Percentiles rank a stretch among this genome's conserved stretches.
These are phyloP conservation scores for Alternaria ethzedia DNA, from an alignment of 2,329 filamentous ascomycete genomes.

Conservation along the genomic window DNA sequence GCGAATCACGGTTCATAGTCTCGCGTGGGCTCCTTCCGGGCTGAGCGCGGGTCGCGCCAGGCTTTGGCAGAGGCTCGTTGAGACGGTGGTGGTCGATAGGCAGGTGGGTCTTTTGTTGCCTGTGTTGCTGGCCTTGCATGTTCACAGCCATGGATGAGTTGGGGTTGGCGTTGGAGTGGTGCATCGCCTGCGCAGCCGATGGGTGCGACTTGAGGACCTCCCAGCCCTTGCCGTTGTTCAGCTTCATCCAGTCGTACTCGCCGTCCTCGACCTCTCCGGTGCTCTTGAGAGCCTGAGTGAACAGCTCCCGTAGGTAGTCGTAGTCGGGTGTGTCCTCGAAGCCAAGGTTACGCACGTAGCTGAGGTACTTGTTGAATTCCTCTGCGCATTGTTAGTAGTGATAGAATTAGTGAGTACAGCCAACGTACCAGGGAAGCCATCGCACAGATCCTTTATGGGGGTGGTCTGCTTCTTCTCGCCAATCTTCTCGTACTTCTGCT, in stretches of 20 bases:
- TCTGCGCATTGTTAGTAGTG: conserved; percentile 59
- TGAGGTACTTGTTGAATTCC: conserved; percentile 97
- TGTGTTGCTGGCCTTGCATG: conserved; percentile 74
- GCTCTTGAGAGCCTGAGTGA: conserved; percentile 94
- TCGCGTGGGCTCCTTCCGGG: conserved; percentile 48
- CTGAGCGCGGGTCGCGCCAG: conserved; percentile 65
- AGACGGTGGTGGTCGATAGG: conserved; percentile 53
- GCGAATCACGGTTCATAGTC: conserved; percentile 27
- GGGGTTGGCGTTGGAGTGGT: conserved; percentile 78
- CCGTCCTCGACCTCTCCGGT: conserved; percentile 94
- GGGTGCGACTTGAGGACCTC: conserved; percentile 76
- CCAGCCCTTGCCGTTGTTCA: conserved; percentile 92
- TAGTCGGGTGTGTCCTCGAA: conserved; percentile 99
- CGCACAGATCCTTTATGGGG: conserved; percentile 93
- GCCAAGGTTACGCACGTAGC: conserved; percentile 94
- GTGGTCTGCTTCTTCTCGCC: conserved; percentile 99
- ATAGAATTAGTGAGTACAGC: not conserved
- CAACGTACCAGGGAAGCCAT: conserved; percentile 78
- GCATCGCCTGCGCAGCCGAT: conserved; percentile 72
- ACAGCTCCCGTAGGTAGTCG: conserved; percentile 94
- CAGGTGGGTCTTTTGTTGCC: conserved; percentile 61
- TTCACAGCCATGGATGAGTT: conserved; percentile 84
- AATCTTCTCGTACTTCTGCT: conserved; percentile 99
- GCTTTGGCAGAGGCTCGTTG: conserved; percentile 61
- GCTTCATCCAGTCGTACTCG: conserved; percentile 99